Evolutionary conservation across 2,329 filamentous ascomycete species (phyloP), one percentile per base, ranked within the genome.

Genomic region (Davidsoniella eucalypti): DNA sequence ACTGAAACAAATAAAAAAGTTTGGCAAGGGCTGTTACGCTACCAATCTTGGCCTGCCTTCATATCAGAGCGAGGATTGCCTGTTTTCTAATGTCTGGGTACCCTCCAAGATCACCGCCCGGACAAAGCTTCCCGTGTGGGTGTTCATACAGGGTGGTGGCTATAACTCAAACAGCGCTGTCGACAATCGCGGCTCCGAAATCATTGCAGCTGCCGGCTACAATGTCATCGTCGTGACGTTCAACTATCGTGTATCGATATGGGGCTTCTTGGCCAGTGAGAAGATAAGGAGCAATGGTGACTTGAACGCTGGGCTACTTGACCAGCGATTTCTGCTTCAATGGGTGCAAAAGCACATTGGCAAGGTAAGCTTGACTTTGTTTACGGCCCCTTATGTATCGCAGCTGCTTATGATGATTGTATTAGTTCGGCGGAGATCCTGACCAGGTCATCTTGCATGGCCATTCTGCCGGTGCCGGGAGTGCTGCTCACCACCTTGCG

Each of bases 271-370:
- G 3, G 65, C 67, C 1, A 64, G 68, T 2, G 52, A 62, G 3
- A 63, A 66, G 9, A 59, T 70, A 3, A 46, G 59, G 1, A 44
- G 49, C 0, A 50, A 41, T 12, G 55, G 57, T 59, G 55, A 26
- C 5, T 55, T 66, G 1, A 69, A 69, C 52, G 66, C 63, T 53
- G 67, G 67, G 1, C 59, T 69, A 0, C 67, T 64, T 57, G 73
- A 76, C 53, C 71, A 75, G 54, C 60, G 67, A 2, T 58, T 69
- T 10, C 71, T 71, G 0, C 58, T 73, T 7, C 63, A 72, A 56
- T 76, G 73, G 72, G 65, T 72, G 0, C 62, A 69, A 33, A 63
- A 69, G 36, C 65, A 84, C 53, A 80, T 84, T 40, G 59, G 61
- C 26, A 60, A 69, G 59, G 68, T 69, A 58, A 5, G 54, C 52